Evolutionary conservation across 805 yeast genomes (phyloP).

Genomic region (Ogataea nonfermentans): DNA sequence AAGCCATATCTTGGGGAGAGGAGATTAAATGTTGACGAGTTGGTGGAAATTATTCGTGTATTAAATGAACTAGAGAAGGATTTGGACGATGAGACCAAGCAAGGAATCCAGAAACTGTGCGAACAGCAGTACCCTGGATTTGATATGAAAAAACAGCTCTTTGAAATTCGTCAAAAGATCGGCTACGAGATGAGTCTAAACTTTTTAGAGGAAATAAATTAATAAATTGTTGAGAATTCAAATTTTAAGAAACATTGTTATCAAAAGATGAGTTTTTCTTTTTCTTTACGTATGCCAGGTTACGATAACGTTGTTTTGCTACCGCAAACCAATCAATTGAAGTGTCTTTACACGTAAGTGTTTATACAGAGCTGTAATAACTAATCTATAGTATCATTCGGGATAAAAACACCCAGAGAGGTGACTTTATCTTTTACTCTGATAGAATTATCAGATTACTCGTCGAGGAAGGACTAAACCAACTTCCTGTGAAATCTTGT

Average conservation of each 20-base stretch:
- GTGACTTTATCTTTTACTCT: constrained; percentile 92
- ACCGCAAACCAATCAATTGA: constrained; percentile 86
- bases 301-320: constrained; percentile 61
- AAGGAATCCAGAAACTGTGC: constrained; percentile 1
- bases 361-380: not conserved
- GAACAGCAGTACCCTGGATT: not conserved
- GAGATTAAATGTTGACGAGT: constrained; percentile 21
- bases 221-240: not conserved
- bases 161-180: constrained; percentile 25
- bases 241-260: too few relatives aligned
- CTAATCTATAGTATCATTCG: constrained; percentile 58
- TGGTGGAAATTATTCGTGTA: constrained; percentile 25
- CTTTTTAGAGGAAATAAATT: constrained; percentile 20
- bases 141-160: constrained; percentile 7
- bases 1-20: constrained; percentile 32
- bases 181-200: constrained; percentile 30
- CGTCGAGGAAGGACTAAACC: constrained; percentile 94
- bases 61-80: constrained; percentile 24
- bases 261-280: not conserved
- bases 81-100: constrained; percentile 4
- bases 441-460: constrained; percentile 90
- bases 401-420: constrained; percentile 73
- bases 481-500: constrained; percentile 77
- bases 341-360: constrained; percentile 71
- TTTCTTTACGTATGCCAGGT: constrained; percentile 13